Base-by-base conservation (phyloP, 495 filamentous ascomycete genomes). In the Polyplosphaeria fusca region DNA sequence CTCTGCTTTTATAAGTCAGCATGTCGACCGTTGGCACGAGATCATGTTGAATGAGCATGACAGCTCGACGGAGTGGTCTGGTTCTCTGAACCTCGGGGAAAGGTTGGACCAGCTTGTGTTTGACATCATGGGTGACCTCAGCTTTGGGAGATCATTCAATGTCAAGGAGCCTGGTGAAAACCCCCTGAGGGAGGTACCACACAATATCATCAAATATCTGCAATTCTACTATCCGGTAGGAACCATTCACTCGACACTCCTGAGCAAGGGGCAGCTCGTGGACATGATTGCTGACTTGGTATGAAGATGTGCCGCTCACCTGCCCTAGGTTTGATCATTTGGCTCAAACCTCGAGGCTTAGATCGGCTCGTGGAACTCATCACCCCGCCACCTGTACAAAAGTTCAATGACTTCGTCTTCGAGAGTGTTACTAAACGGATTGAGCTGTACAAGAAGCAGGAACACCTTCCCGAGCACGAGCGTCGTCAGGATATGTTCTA, bases 401-500 rank as follows among this genome's bases (percentile, higher is more conserved):
- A 47, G 23, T 55, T 4, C 43, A 14, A 35, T 38, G 41, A 27
- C 24, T 42, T 52, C 28, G 37, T 45, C 47, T 43, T 12, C 3
- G 19, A 38, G 3, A 9, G 27, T 22, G 47, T 50, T 14, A 4
- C 47, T 2, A 14, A 50, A 19, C 47, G 47, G 4, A 27, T 50
- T 25, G n/a, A 23, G 27, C 27, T 50, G 7, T 14, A 13, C 40
- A 43, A 13, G 12, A 13, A 50, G 26, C 47, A 38, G 32, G 27
- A 50, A 16, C 47, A 5, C 18, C 13, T 35, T 35, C 30, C 30
- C n/a, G 30, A 35, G 30, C 30, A 20, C 40, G 51, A 43, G 11
- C 7, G 16, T 18, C 69, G 69, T 14, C 59, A 67, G 32, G 69
- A 73, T 45, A 63, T 73, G 55, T 63, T 73, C 46, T 61, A 73